Conservation (phyloP, 2,329 filamentous ascomycete species). For the Cercospora beticola region DNA sequence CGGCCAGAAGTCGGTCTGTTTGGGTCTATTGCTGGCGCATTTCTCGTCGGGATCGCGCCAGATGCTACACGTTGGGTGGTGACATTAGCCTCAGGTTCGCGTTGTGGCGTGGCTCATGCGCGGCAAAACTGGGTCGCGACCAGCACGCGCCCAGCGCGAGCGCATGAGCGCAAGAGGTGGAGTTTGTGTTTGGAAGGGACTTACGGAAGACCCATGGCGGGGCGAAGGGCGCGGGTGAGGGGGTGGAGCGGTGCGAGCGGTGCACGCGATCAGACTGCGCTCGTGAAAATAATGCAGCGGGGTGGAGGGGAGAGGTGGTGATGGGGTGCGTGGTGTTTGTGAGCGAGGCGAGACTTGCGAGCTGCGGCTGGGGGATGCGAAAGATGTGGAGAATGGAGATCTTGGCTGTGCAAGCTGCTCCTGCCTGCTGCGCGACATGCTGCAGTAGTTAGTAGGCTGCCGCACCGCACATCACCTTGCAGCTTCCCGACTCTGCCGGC, state of each 20-base stretch:
- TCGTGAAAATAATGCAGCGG: conserved; percentile 17
- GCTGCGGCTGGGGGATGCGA: background rate
- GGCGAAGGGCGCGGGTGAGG: conserved; percentile 12
- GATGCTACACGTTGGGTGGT: conserved; percentile 37
- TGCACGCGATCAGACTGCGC: conserved; percentile 27
- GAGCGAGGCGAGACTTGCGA: background rate
- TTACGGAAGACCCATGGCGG: conserved; percentile 52
- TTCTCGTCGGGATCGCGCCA: conserved; percentile 55
- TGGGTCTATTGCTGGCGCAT: conserved; percentile 44
- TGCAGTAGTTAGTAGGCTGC: too few relatives aligned
- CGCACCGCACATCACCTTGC: background rate
- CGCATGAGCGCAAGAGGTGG: conserved; percentile 6
- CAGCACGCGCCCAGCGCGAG: conserved; percentile 1
- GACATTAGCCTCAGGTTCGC: conserved; percentile 16
- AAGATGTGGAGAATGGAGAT: background rate
- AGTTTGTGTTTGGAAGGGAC: conserved; percentile 27
- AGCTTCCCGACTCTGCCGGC: background rate
- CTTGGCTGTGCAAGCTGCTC: background rate
- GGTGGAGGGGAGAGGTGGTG: conserved; percentile 15
- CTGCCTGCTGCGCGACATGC: background rate
- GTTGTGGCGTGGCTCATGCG: conserved; percentile 10
- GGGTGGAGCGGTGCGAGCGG: conserved; percentile 22
- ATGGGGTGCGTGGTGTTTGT: conserved; percentile 12
- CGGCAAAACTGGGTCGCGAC: conserved; percentile 11
- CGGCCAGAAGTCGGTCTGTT: conserved; percentile 44